Conservation (phyloP, 495 filamentous ascomycete species). For the Neurospora pannonica region DNA sequence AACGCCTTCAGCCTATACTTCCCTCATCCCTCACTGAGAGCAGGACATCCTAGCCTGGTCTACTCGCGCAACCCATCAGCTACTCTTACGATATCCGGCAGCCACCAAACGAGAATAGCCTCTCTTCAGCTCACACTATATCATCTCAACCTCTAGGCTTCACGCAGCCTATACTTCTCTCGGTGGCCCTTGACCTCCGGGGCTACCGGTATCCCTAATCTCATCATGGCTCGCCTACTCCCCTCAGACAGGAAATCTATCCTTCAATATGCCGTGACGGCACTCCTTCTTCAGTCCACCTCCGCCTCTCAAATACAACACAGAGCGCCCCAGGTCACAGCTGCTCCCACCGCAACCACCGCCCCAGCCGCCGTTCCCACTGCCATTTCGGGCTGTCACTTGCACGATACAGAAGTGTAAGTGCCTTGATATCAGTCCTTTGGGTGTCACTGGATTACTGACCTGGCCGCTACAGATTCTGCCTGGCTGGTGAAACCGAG, state of each 20-base stretch:
- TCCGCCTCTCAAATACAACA: conserved; percentile 3
- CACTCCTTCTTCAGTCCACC: background rate
- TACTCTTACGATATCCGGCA: background rate
- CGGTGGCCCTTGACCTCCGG: background rate
- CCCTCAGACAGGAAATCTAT: conserved; percentile 1
- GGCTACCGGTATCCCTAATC: background rate
- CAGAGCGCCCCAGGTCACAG: conserved; percentile 8
- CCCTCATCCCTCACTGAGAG: background rate
- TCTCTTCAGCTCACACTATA: background rate
- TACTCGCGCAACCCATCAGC: background rate
- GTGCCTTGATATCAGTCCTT: background rate
- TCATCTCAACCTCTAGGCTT: background rate
- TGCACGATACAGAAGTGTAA: conserved; percentile 3
- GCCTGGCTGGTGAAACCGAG: conserved; percentile 8
- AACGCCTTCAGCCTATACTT: background rate
- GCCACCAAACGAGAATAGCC: background rate
- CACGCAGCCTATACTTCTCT: background rate
- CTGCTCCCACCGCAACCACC: background rate
- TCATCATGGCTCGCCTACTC: conserved; percentile 6
- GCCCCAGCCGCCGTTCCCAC: conserved; percentile 6
- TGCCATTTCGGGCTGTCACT: conserved; percentile 11
- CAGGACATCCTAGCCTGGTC: background rate
- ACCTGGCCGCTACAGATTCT: conserved; percentile 4
- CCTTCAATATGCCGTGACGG: conserved; percentile 10
- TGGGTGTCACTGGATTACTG: background rate